Evolutionary conservation across 352 stramenopile species (phyloP), one percentile per base, ranked within the genome.

Genomic region (Hyaloperonospora brassicae): DNA sequence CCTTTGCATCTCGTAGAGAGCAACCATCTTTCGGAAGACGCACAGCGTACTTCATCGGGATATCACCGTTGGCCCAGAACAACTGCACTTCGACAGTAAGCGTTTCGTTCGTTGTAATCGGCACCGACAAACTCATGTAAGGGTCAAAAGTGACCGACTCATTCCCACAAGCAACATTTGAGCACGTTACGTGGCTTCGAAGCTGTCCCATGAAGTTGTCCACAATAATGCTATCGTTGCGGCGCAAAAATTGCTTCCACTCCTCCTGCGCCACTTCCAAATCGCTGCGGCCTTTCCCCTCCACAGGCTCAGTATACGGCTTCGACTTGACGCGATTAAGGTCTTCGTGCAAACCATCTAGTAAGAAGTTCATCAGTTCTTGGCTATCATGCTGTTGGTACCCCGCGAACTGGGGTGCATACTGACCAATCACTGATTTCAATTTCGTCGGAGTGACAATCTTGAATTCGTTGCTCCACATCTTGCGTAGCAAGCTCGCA

Each of bases 341-440:
- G 50, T 97, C 90, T 70, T 97, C 90, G 54, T 95, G 86, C 1
- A 97, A 73, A 0, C 88, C 89, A 50, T 97, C 89, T 23, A 97
- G 66, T 42, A 97, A 63, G 45, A 96, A 97, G 49, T 87, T 89
- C 68, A 97, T 87, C 0, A 97, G 76, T 57, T 97, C 90, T 50
- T 97, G 90, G 52, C 81, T 92, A 55, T 97, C 89, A 36, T 97
- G 87, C 52, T 97, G 89, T 47, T 87, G 68, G 47, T 95, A 95
- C 0, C 86, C 89, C 1, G 83, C 78, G 64, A 97, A 95, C 54
- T 95, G 87, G 6, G 86, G 85, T 12, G 84, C 84, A 50, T 92
- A 94, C 55, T 91, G 70, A 0, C 84, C 84, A 43, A 94, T 94
- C 11, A 91, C 79, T 1, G 73, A 70, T 61, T 95, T 96, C n/a